phyloP scores from a whole-genome alignment of 2,329 filamentous ascomycete genomes.

The Beauveria scarabaeidicola region DNA sequence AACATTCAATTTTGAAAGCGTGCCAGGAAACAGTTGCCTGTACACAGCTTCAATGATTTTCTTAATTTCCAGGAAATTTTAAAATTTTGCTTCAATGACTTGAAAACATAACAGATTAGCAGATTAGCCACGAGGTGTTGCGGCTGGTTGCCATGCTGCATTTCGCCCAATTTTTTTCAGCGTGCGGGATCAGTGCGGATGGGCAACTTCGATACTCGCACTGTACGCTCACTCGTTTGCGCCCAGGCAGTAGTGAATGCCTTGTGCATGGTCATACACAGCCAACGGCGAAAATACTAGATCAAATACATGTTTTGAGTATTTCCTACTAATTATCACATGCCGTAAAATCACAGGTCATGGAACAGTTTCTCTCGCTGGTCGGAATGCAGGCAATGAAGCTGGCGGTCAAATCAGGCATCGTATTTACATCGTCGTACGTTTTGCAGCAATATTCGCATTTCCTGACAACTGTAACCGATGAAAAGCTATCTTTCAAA shows the following conservation, averaged over 20 bases:
- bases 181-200: neutral
- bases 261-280: neutral
- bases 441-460: constrained; percentile 75
- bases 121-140: no score
- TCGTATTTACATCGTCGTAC: constrained; percentile 76
- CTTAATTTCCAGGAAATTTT: accelerated
- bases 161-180: neutral
- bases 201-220: neutral
- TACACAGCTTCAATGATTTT: neutral
- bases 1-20: neutral
- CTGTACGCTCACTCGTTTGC: constrained; percentile 1
- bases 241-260: constrained; percentile 1
- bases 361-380: constrained; percentile 58
- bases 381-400: constrained; percentile 69
- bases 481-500: constrained; percentile 58
- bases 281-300: neutral
- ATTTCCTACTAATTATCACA: no score
- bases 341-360: neutral
- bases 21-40: neutral
- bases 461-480: constrained; percentile 68
- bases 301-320: neutral
- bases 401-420: constrained; percentile 82
- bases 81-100: neutral
- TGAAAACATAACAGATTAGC: no score
- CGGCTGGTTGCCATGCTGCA: neutral